phyloP scores from a whole-genome alignment of 2,329 filamentous ascomycete species.

The Exophiala mesophila region DNA sequence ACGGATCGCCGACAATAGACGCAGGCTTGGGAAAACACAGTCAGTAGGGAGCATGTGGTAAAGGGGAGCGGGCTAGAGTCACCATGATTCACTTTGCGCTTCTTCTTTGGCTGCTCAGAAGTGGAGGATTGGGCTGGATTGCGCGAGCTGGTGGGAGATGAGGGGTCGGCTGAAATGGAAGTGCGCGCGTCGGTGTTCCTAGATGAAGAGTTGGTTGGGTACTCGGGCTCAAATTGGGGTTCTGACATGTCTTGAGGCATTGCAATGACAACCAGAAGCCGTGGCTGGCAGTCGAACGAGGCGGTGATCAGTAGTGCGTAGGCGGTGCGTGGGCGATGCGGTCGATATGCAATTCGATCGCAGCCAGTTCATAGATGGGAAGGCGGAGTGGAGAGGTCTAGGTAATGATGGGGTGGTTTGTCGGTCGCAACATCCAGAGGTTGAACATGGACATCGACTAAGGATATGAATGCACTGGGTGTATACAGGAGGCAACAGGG shows the following conservation, averaged over 20 bases:
- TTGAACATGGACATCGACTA: too few species aligned
- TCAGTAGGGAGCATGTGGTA: constrained; percentile 24
- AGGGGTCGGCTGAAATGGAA: constrained; percentile 20
- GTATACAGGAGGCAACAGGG: too few species aligned
- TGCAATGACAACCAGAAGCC: too few species aligned
- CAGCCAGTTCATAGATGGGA: too few species aligned
- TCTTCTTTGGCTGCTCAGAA: constrained; percentile 67
- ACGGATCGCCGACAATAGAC: constrained; percentile 87
- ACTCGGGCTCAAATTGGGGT: constrained; percentile 23
- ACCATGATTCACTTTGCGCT: constrained; percentile 88
- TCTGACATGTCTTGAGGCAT: constrained; percentile 29
- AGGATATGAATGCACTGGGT: too few species aligned
- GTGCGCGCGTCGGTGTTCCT: constrained; percentile 18
- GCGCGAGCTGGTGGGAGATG: constrained; percentile 18
- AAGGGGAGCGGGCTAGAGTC: constrained; percentile 31
- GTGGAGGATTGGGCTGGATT: constrained; percentile 21
- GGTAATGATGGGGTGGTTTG: too few species aligned
- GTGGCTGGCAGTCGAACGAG: constrained; percentile 17
- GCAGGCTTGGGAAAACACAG: constrained; percentile 61
- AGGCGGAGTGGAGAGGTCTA: too few species aligned
- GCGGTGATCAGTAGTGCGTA: too few species aligned
- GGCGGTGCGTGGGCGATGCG: too few species aligned
- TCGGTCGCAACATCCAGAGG: too few species aligned
- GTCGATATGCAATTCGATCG: too few species aligned
- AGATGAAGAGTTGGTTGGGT: constrained; percentile 20